Percentiles rank a stretch among this genome's conserved stretches.
Conservation (phyloP, 768 basidiomycete genomes). For the Lactarius tabidus region DNA sequence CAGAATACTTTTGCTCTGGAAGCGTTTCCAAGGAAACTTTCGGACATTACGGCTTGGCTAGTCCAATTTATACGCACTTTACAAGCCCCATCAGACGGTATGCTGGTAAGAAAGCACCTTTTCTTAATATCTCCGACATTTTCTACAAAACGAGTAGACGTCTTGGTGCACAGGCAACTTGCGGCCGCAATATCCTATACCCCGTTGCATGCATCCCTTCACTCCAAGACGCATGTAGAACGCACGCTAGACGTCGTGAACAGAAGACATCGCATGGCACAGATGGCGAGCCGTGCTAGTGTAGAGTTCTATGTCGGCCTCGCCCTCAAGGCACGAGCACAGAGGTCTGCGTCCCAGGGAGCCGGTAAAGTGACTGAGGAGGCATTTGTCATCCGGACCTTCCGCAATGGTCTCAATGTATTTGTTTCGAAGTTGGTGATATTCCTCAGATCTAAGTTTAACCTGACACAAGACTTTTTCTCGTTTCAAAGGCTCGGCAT, state of each 20-base stretch:
- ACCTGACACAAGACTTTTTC: neutral
- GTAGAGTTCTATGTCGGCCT: constrained; percentile 97
- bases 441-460: neutral
- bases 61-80: constrained; percentile 96
- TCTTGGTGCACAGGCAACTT: constrained; percentile 91
- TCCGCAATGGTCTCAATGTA: constrained; percentile 94
- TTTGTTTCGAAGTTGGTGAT: constrained; percentile 84
- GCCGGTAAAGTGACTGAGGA: constrained; percentile 57
- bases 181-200: constrained; percentile 82
- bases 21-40: constrained; percentile 91
- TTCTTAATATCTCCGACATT: neutral
- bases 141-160: constrained; percentile 46
- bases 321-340: constrained; percentile 70
- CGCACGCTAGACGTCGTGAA: constrained; percentile 83
- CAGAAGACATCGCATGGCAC: constrained; percentile 89
- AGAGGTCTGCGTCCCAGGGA: constrained; percentile 34
- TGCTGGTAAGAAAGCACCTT: constrained; percentile 54
- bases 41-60: constrained; percentile 97
- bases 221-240: constrained; percentile 87
- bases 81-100: constrained; percentile 97
- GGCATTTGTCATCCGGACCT: constrained; percentile 90
- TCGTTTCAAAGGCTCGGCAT: constrained; percentile 66
- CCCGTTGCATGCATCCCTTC: constrained; percentile 80
- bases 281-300: constrained; percentile 95
- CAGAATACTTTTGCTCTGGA: constrained; percentile 97